Conservation (phyloP, 2,329 filamentous ascomycete genomes). For the Myrmaecium sp. region DNA sequence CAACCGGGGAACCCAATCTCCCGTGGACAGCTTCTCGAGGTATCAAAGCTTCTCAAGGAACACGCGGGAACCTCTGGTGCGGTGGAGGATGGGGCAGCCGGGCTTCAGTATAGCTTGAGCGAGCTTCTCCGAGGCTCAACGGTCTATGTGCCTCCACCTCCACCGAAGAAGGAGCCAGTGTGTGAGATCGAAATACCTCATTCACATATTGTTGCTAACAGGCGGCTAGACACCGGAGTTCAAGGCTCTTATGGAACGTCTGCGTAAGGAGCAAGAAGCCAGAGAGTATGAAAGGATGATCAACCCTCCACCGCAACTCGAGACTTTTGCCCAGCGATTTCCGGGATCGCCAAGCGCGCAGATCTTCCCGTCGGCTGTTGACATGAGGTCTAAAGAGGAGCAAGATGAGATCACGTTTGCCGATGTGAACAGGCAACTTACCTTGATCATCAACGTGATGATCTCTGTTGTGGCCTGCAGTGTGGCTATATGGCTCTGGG, state of each 20-base stretch:
- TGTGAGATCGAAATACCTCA: conserved; percentile 12
- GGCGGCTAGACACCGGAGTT: conserved; percentile 54
- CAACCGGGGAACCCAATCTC: conserved; percentile 50
- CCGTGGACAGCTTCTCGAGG: conserved; percentile 48
- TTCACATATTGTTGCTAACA: background rate
- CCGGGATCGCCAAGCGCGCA: conserved; percentile 37
- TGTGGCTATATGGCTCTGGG: conserved; percentile 61
- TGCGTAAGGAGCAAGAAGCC: conserved; percentile 69
- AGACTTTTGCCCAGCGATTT: conserved; percentile 44
- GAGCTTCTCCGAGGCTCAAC: conserved; percentile 52
- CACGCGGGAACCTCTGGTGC: conserved; percentile 5
- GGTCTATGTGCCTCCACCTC: conserved; percentile 64
- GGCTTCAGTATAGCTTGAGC: conserved; percentile 37
- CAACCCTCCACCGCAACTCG: conserved; percentile 37
- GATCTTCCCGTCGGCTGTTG: conserved; percentile 26
- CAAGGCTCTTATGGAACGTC: conserved; percentile 68
- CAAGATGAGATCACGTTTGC: conserved; percentile 50
- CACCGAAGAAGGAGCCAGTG: conserved; percentile 62
- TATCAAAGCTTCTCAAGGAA: conserved; percentile 38
- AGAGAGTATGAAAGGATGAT: conserved; percentile 69
- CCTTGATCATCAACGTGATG: conserved; percentile 77
- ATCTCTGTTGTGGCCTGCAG: conserved; percentile 70
- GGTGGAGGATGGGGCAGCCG: conserved; percentile 3
- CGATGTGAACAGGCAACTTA: conserved; percentile 65
- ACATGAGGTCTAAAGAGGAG: conserved; percentile 23